Evolutionary conservation across 768 basidiomycete species (phyloP), one percentile per base, ranked within the genome.

Genomic region (Russula compacta): DNA sequence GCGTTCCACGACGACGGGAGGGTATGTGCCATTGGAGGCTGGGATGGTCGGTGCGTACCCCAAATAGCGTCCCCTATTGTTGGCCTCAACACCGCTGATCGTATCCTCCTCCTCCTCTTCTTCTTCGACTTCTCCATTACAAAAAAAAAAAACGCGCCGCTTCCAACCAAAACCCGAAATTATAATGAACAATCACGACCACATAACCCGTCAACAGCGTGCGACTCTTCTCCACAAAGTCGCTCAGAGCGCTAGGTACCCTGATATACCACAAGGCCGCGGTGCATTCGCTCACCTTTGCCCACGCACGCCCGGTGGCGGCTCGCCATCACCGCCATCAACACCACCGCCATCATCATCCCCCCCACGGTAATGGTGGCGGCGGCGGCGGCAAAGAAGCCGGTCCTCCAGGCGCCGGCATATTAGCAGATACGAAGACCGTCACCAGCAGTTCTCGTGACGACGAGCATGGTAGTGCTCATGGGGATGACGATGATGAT

Each of bases 11-110:
- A 82, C 39, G 86, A 89, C 65, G 91, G 85, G 0, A 80, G 81
- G 21, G 82, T 98, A 0, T 87, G 93, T 66, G 94, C 93, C 0
- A 76, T 94, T 2, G 95, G 88, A 2, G 92, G 94, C 0, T 98
- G 95, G 95, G 94, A 98, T 63, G 94, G 95, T 39, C 83, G 79
- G 95, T 94, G 65, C 67, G 88, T 74, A 3, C 49, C 42, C 29
- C 39, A n/a, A 38, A 12, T 38, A 1, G 11, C 5, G 6, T 29
- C 29, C 11, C 29, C 29, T 32, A 35, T 35, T 11, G 12, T 50
- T 33, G n/a, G 10, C 33, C 8, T 35, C 29, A n/a, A 10, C 49
- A 3, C 49, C n/a, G 49, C 12, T 19, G 49, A 50, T 50, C n/a
- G 33, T 17, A 5, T 6, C 17, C 14, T 42, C 40, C 12, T n/a